Base-by-base conservation (phyloP, 441 rosid species). In the Theobroma grandiflorum region DNA sequence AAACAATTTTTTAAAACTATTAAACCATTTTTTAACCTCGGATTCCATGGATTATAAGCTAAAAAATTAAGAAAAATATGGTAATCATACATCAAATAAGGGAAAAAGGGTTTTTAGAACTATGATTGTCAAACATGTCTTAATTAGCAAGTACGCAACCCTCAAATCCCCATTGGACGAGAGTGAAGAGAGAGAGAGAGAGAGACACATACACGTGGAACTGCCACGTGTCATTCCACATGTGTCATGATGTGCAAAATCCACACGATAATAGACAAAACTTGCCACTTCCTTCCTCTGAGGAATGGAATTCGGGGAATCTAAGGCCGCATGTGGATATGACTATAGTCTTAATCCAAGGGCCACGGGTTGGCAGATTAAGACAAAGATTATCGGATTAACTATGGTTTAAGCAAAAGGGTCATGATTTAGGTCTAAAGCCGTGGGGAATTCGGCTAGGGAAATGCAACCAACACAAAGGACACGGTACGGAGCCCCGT, bases 271-370 rank as follows among this genome's bases (percentile, higher is more conserved):
- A 31, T 1, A 0, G 78, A 75, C 89, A 86, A 84, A 74, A 74
- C 22, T 59, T 40, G 31, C 37, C 38, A 38, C 52, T 76, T 69
- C 81, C 84, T 66, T 20, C 38, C 31, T 38, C 14, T 38, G 76
- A 12, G 83, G 89, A 85, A 82, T 78, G 82, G 62, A 72, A 73
- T 65, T 53, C 18, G 16, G 64, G 84, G 90, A 86, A 87, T 87
- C 90, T 82, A 69, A 37, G 49, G 64, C 63, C 45, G 22, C 38
- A 76, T 35, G 53, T 33, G 11, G 73, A 45, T 26, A 26, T 80
- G 82, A 82, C 70, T 76, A 12, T 55, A 18, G 79, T 74, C 79
- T 58, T 78, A 80, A 75, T 82, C 81, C 67, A 74, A 80, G 78
- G 81, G 82, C 69, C 84, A 75, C n/a, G 12, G 16, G 6, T 31